These are phyloP conservation scores for Penicillium italicum DNA, from an alignment of 2,329 filamentous ascomycete species.

Conservation along the genomic window DNA sequence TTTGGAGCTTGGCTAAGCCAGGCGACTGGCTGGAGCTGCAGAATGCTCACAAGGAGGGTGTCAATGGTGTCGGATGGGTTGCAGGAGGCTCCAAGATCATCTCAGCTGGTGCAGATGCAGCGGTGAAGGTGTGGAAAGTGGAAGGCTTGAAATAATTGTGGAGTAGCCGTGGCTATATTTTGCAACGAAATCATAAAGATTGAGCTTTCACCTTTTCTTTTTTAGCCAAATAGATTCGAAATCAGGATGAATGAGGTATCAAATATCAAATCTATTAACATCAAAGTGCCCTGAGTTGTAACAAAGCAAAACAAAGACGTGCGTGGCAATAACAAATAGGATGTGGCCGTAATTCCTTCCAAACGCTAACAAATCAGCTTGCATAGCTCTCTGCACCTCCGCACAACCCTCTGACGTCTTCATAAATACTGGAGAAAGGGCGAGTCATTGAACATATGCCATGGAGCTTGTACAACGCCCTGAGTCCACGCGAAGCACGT, in stretches of 20 bases:
- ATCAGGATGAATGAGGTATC: neutral
- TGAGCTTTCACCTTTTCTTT: neutral
- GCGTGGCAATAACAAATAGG: conserved; percentile 7
- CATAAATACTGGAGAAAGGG: conserved; percentile 1
- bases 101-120: conserved; percentile 80
- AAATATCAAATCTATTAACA: neutral
- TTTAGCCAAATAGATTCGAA: neutral
- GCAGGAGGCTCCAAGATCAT: conserved; percentile 63
- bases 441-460: neutral
- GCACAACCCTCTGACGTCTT: conserved; percentile 1
- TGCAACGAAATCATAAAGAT: neutral
- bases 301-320: conserved; percentile 8
- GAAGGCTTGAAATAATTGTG: conserved; percentile 46
- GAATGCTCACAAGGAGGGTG: conserved; percentile 94
- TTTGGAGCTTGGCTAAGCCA: conserved; percentile 83
- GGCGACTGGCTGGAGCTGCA: conserved; percentile 77
- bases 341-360: conserved; percentile 12
- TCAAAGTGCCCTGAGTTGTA: neutral
- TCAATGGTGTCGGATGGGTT: conserved; percentile 82
- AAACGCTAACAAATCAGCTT: conserved; percentile 6
- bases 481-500: conserved; percentile 11
- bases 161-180: neutral
- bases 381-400: conserved; percentile 7
- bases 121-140: conserved; percentile 83
- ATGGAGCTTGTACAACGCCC: conserved; percentile 7